phyloP scores from a whole-genome alignment of 768 basidiomycete genomes.

The Termitomyces sp. region DNA sequence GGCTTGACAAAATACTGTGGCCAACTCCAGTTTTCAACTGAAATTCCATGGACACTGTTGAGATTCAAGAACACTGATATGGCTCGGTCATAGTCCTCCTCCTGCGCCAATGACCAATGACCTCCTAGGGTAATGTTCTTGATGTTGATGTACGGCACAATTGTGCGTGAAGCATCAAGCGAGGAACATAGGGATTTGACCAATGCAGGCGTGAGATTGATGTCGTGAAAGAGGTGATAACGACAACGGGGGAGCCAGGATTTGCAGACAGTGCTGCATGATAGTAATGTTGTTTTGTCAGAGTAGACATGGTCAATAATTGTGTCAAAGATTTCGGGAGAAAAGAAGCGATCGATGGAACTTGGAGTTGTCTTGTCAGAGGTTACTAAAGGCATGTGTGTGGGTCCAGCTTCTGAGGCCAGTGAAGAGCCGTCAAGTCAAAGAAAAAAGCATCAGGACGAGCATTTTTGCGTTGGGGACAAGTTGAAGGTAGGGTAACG shows the following conservation, averaged over 20 bases:
- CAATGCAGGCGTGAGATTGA: constrained; percentile 24
- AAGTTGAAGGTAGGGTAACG: too few relatives aligned
- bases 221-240: constrained; percentile 29
- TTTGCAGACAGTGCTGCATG: constrained; percentile 30
- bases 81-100: constrained; percentile 13
- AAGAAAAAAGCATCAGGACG: too few relatives aligned
- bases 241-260: constrained; percentile 30
- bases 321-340: constrained; percentile 31
- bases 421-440: neutral
- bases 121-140: constrained; percentile 26
- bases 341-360: constrained; percentile 27
- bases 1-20: constrained; percentile 24
- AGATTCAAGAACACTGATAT: constrained; percentile 18
- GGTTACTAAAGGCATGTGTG: neutral
- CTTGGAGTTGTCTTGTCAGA: constrained; percentile 11
- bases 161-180: constrained; percentile 19
- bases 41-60: constrained; percentile 16
- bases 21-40: constrained; percentile 25
- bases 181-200: constrained; percentile 23
- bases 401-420: neutral
- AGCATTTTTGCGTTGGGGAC: too few relatives aligned
- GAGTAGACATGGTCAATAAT: constrained; percentile 27
- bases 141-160: constrained; percentile 28
- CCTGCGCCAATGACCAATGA: constrained; percentile 18
- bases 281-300: constrained; percentile 22